Evolutionary conservation across 2,329 filamentous ascomycete species (phyloP), one percentile per base, ranked within the genome.

Genomic region (Coniochaeta sp.): DNA sequence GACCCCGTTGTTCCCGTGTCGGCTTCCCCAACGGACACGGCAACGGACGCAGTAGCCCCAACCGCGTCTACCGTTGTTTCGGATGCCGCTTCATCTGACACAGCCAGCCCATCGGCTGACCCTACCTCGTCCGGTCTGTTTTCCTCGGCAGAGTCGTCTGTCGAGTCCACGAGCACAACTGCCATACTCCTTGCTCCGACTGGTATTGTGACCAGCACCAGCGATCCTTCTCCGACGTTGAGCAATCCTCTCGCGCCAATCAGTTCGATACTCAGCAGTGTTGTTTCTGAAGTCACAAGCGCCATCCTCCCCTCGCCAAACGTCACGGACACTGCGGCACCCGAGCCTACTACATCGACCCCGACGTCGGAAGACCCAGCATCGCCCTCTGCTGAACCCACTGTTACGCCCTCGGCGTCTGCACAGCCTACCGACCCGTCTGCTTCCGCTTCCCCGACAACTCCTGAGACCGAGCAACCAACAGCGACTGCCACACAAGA

Each of bases 231-330:
- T 22, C 50, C n/a, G 9, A 43, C 43, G 22, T 34, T n/a, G 17
- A 44, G n/a, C 16, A 57, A 58, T 28, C 58, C 52, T 6, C 33
- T 58, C 16, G 58, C 28, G 8, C 31, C 58, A 17, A 54, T 66
- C 34, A 60, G 33, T 31, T 65, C 67, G 14, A 8, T 67, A 1
- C 11, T 68, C 17, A 66, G 65, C 62, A 65, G 62, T 33, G 50
- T 67, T 31, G 28, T 55, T 34, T 68, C 67, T 44, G 59, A 61
- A 6, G 38, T 67, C 12, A 43, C 62, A 6, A 62, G 55, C 11
- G 47, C 56, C 7, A 19, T 58, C 19, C 56, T 59, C 38, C 44
- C 64, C 17, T 61, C 65, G 28, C 56, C 61, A 7, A 65, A 63
- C 19, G 56, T 59, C 9, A 59, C 64, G 14, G 63, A 52, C n/a